Base-by-base conservation (phyloP, 2,329 filamentous ascomycete species). In the Fusarium tupiense region DNA sequence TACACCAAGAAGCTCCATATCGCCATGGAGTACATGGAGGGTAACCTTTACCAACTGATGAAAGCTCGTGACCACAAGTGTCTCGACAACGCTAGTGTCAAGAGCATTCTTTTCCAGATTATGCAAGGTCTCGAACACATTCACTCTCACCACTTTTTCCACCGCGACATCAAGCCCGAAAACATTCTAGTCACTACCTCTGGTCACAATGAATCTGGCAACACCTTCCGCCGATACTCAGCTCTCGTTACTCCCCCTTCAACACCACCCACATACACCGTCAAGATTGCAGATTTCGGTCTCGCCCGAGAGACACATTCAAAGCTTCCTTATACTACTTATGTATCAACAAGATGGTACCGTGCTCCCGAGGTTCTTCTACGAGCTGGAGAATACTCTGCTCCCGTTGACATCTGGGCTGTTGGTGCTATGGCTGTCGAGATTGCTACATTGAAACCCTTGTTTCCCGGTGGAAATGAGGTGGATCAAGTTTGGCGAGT, bases 11-110 rank as follows among this genome's bases (percentile, higher is more conserved):
- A 98, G 85, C 91, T 99, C 50, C 96, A 99, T 84, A 99, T 99
- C 76, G 92, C 91, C 80, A 99, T 99, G 96, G 96, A 99, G 85
- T 98, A 97, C 84, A 99, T 99, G 96, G 96, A 99, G 82, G 96
- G 96, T 58, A 99, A 99, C 83, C 88, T 99, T 3, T 99, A 99
- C 83, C 96, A 99, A 84, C 86, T 99, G 73, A 99, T 99, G 96
- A 99, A 99, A 86, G 93, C 96, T 60, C 91, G 96, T 69, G 96
- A 99, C 77, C 96, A 98, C 87, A 98, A 98, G 84, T 93, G 88
- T 73, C 88, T 99, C 35, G 96, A 99, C 80, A 93, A 93, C 62
- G 90, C 89, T 70, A 97, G 94, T 78, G 96, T 99, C 70, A 98
- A 99, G 88, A 98, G 96, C 86, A 97, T 99, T 72, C 88, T 99